Evolutionary conservation across 331 rosid genomes (phyloP).

Genomic region (Erythrophleum ivorense): DNA sequence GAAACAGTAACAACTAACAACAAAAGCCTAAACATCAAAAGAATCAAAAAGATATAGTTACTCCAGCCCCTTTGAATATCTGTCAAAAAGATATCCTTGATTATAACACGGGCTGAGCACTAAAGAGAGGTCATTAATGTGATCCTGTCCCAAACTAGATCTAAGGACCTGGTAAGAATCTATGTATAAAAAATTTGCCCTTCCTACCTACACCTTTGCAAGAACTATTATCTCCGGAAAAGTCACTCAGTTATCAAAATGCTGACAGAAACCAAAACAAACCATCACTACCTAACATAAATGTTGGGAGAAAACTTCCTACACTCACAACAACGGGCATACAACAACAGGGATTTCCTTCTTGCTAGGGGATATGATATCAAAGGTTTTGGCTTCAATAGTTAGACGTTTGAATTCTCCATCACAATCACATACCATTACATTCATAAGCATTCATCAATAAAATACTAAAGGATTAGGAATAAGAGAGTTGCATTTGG

Average conservation of each 20-base stretch:
- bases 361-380: background rate
- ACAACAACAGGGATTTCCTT: background rate
- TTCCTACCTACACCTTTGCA: background rate
- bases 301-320: background rate
- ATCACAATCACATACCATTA: background rate
- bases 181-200: background rate
- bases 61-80: background rate
- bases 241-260: background rate
- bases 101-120: background rate
- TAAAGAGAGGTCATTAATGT: background rate
- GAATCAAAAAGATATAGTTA: background rate
- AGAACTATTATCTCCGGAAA: background rate
- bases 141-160: too few species aligned
- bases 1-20: background rate
- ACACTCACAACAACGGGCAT: background rate
- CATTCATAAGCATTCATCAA: background rate
- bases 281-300: background rate
- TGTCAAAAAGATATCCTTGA: background rate
- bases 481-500: background rate
- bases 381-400: too few species aligned
- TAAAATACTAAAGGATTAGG: background rate
- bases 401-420: background rate
- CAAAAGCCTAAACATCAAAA: background rate
- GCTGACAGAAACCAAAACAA: too few species aligned
- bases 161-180: too few species aligned